Conservation (phyloP, 169 alveolate genomes). For the Babesia caballi region DNA sequence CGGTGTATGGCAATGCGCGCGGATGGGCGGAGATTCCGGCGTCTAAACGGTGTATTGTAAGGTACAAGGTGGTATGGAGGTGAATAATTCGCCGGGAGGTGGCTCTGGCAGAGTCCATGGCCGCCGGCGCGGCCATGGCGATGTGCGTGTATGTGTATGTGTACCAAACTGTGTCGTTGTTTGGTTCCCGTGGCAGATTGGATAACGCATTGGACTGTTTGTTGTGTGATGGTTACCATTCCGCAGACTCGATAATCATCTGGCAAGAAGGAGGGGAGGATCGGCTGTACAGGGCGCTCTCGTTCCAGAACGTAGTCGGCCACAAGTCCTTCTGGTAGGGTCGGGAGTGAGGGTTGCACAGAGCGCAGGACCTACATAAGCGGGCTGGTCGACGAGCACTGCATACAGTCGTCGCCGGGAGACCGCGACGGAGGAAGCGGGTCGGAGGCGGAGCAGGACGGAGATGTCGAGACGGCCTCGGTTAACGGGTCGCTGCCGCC, state of each 20-base stretch:
- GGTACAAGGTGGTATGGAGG: too few species aligned
- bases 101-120: too few species aligned
- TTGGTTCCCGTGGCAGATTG: too few species aligned
- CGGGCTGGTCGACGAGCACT: conserved; percentile 30
- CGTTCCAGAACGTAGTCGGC: conserved; percentile 60
- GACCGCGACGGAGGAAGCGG: conserved; percentile 13
- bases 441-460: not conserved
- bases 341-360: not conserved
- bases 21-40: too few species aligned
- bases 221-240: too few species aligned
- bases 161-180: too few species aligned
- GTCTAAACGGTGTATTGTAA: too few species aligned
- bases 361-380: conserved; percentile 43
- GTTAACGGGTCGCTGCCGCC: not conserved
- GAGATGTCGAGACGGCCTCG: not conserved
- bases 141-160: too few species aligned
- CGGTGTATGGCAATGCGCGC: too few species aligned
- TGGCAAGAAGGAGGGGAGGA: conserved; percentile 65
- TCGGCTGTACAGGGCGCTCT: conserved; percentile 58
- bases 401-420: conserved; percentile 6
- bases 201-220: too few species aligned
- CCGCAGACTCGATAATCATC: conserved; percentile 59
- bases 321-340: conserved; percentile 59
- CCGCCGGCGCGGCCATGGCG: too few species aligned
- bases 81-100: too few species aligned